Conservation (phyloP, 768 basidiomycete species). For the Leccinum truebloodii region DNA sequence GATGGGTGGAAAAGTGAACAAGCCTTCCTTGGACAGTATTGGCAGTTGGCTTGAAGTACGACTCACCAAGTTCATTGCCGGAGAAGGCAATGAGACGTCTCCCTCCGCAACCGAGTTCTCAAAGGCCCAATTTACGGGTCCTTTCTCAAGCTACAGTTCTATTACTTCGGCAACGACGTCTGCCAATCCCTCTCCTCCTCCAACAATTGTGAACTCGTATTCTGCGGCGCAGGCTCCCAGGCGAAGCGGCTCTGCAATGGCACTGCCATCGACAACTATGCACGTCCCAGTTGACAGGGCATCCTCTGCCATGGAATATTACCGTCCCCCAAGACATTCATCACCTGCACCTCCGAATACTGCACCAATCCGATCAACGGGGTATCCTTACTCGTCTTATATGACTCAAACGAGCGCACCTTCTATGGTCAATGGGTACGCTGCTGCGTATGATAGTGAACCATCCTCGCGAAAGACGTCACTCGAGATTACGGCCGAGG, state of each 20-base stretch:
- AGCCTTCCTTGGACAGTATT: conserved; percentile 90
- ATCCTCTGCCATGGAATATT: conserved; percentile 77
- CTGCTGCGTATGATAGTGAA: conserved; percentile 35
- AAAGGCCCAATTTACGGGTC: conserved; percentile 57
- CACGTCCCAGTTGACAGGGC: conserved; percentile 65
- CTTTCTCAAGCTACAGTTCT: conserved; percentile 91
- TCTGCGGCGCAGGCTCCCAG: conserved; percentile 45
- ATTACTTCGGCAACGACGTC: conserved; percentile 83
- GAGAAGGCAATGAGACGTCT: conserved; percentile 64
- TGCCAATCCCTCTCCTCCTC: conserved; percentile 75
- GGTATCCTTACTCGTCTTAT: conserved; percentile 32
- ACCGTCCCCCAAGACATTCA: conserved; percentile 48
- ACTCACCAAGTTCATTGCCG: conserved; percentile 93
- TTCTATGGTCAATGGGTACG: conserved; percentile 41
- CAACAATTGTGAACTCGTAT: conserved; percentile 44
- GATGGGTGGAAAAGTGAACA: conserved; percentile 83
- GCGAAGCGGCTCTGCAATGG: conserved; percentile 72
- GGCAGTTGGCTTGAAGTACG: conserved; percentile 91
- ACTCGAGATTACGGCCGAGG: conserved; percentile 33
- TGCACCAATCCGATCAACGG: conserved; percentile 48
- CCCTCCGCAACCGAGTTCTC: conserved; percentile 37
- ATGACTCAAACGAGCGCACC: conserved; percentile 24
- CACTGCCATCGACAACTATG: conserved; percentile 47
- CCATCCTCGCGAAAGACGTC: conserved; percentile 29
- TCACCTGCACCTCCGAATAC: conserved; percentile 58